Evolutionary conservation across 1,284 basidiomycete genomes (phyloP), one percentile per base, ranked within the genome.

Genomic region (Malassezia nana): DNA sequence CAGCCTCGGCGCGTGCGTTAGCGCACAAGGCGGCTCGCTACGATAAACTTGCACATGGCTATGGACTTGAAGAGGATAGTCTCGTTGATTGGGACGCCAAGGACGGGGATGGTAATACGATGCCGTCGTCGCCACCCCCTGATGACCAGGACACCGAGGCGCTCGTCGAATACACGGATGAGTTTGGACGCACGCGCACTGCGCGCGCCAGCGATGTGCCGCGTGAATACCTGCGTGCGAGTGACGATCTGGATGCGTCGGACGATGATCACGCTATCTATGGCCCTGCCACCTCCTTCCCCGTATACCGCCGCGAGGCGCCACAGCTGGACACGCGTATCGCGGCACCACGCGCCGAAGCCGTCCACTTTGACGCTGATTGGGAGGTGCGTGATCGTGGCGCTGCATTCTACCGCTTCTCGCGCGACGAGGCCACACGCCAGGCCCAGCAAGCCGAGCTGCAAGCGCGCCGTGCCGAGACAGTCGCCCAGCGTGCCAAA

Each of bases 331-430:
- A 32, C 18, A 24, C 35, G 10, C 16, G 18, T 8, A 26, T 31
- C 13, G 25, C 13, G 12, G n/a, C 18, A 9, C 10, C 18, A 5
- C 42, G 42, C 28, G 0, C 38, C 3, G 25, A 48, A 28, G 18
- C 15, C 6, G 50, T 51, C 15, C 88, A 91, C 71, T 96, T 89
- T 73, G 87, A 95, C 72, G 80, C 87, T 0, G 79, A 81, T 0
- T 78, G 77, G 47, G 91, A 98, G 74, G 82, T 85, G 9, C 84
- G 91, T 7, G 81, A 84, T n/a, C 84, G 84, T 66, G 91, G 87
- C 29, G 89, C 90, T 0, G 90, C 82, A 0, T 87, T 86, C 76
- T 92, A 91, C 72, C 83, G 86, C 66, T 91, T 96, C 74, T 86
- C 87, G 2, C 79, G 74, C 0, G 87, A 92, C 65, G 86, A 89